Percentiles rank a stretch among this genome's conserved stretches.
Evolutionary conservation across 163 green algal species (phyloP).

Genomic region (Scenedesmus sp.): DNA sequence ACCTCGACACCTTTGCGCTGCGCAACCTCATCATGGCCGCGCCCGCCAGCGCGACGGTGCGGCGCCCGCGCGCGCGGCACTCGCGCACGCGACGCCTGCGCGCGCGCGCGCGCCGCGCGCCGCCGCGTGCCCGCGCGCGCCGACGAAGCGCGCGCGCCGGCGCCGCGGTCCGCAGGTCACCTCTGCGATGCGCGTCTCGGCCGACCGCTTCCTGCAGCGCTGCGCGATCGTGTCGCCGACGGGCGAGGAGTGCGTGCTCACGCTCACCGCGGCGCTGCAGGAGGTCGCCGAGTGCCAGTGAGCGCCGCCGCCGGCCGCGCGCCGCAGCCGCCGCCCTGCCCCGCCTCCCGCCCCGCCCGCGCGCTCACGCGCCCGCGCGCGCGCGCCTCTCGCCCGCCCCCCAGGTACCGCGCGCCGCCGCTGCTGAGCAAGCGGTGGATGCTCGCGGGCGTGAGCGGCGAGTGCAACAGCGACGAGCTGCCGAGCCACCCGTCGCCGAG

Average conservation of each 20-base stretch:
- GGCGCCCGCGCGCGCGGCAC: too few species aligned
- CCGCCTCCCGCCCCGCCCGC: too few species aligned
- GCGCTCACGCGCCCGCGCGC: too few species aligned
- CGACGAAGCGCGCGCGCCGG: background rate
- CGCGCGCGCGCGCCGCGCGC: too few species aligned
- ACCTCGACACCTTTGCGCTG: slow-evolving; percentile 42
- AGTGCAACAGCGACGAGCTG: slow-evolving; percentile 43
- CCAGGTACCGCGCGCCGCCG: slow-evolving; percentile 37
- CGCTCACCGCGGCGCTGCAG: slow-evolving; percentile 27
- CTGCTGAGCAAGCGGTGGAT: slow-evolving; percentile 44
- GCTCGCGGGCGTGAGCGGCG: slow-evolving; percentile 29
- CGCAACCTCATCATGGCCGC: slow-evolving; percentile 38
- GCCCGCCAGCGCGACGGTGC: slow-evolving; percentile 10
- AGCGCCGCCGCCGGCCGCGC: background rate
- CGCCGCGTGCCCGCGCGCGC: too few species aligned
- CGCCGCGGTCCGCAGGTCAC: too few species aligned
- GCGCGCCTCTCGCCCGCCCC: too few species aligned
- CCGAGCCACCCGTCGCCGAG: slow-evolving; percentile 31
- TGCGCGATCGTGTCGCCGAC: slow-evolving; percentile 30
- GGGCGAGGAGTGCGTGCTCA: slow-evolving; percentile 45
- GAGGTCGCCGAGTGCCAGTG: slow-evolving; percentile 41
- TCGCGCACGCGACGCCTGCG: too few species aligned
- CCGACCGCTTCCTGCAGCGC: slow-evolving; percentile 41
- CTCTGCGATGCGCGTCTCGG: slow-evolving; percentile 6
- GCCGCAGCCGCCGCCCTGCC: background rate